Evolutionary conservation across 108 stramenopile species (phyloP).

Genomic region (Fistulifera pelliculosa): DNA sequence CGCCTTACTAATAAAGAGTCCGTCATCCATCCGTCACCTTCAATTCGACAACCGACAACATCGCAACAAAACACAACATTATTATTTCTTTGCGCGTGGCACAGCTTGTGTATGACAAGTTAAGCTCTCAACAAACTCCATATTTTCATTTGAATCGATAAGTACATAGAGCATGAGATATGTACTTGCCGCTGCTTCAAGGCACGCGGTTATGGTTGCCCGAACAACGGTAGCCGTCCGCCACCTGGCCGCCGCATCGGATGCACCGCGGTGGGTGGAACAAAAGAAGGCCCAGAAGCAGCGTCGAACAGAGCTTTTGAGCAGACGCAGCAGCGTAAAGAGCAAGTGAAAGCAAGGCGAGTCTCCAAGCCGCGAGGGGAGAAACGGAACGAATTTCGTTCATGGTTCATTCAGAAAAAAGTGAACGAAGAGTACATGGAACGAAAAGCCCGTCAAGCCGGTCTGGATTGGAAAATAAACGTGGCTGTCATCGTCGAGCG

Average conservation of each 20-base stretch:
- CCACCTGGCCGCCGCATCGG: background rate
- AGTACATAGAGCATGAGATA: too few species aligned
- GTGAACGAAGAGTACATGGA: constrained; percentile 44
- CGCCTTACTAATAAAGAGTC: too few species aligned
- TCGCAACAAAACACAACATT: too few species aligned
- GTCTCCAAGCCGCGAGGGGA: constrained; percentile 32
- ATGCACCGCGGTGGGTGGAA: background rate
- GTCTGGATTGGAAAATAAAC: constrained; percentile 64
- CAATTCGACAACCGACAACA: too few species aligned
- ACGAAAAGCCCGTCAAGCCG: constrained; percentile 50
- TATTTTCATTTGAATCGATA: too few species aligned
- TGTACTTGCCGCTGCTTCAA: too few species aligned
- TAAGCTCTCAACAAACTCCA: too few species aligned
- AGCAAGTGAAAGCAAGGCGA: constrained; percentile 39
- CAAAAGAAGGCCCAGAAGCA: constrained; percentile 45
- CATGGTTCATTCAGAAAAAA: constrained; percentile 48
- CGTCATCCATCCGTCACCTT: too few species aligned
- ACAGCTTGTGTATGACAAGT: too few species aligned
- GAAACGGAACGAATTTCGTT: constrained; percentile 34
- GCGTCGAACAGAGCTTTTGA: constrained; percentile 35
- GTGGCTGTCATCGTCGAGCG: constrained; percentile 72
- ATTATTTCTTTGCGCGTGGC: too few species aligned
- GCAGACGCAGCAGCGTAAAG: constrained; percentile 25
- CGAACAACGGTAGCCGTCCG: background rate
- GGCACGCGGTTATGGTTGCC: too few species aligned